phyloP scores from a whole-genome alignment of 805 yeast genomes.

The Ogataea sp. region DNA sequence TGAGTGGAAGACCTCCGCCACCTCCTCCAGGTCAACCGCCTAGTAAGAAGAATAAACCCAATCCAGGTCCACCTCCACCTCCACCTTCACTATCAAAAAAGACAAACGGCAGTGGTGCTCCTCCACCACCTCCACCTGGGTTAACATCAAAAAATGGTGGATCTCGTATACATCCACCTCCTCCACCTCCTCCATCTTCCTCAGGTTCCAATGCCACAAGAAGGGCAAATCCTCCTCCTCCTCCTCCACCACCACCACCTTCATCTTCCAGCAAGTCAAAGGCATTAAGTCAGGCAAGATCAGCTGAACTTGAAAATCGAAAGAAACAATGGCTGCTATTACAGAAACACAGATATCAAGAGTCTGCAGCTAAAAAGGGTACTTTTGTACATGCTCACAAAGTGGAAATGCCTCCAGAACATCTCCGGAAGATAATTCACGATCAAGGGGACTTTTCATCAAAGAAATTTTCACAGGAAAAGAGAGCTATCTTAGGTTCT shows the following conservation, averaged over 20 bases:
- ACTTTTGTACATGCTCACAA: constrained; percentile 53
- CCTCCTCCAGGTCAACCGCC: constrained; percentile 12
- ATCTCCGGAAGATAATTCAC: constrained; percentile 71
- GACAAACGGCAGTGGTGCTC: constrained; percentile 1
- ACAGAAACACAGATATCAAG: constrained; percentile 51
- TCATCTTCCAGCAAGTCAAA: constrained; percentile 20
- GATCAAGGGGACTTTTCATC: constrained; percentile 84
- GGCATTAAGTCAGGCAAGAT: constrained; percentile 4
- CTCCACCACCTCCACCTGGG: constrained; percentile 19
- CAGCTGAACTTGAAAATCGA: constrained; percentile 28
- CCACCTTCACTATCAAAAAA: constrained; percentile 11
- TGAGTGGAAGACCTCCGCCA: no score
- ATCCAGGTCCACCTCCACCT: constrained; percentile 7
- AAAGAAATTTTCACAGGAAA: constrained; percentile 71
- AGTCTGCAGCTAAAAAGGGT: constrained; percentile 24
- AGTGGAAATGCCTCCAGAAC: constrained; percentile 90
- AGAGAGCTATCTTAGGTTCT: constrained; percentile 82
- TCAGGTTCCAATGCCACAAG: constrained; percentile 9
- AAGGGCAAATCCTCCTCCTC: constrained; percentile 2
- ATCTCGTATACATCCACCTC: neutral
- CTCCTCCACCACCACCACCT: constrained; percentile 27
- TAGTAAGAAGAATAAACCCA: constrained; percentile 9
- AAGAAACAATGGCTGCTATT: constrained; percentile 52
- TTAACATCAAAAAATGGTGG: neutral
- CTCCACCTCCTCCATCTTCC: constrained; percentile 28